Base-by-base conservation (phyloP, 306 rosid species). In the Dicorynia guianensis region DNA sequence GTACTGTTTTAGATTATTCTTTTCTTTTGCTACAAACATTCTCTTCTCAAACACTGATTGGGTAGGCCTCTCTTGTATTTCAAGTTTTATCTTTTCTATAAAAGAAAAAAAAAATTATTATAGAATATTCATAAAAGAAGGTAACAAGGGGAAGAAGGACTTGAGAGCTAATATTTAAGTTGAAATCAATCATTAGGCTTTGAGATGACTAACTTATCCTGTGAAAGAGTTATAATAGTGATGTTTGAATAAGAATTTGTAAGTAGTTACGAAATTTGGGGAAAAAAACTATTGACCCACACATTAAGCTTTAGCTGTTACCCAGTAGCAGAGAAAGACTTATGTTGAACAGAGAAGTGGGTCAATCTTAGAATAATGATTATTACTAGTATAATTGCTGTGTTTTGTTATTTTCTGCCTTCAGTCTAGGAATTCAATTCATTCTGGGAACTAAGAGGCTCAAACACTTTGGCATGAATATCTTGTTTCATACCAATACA, bases 21-120 rank as follows among this genome's bases (percentile, higher is more conserved):
- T 83, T 83, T 67, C 87, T 83, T 79, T 76, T 17, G 74, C 60
- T 54, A 25, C 65, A 67, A 38, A 60, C 43, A 72, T 80, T 72
- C 76, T 71, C 33, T 58, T 75, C 46, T 69, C 10, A 19, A 70
- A 8, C 60, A 43, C 47, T 18, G 33, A 58, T 49, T 25, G 30
- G 61, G 53, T 71, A 39, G 14, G 1, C 54, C 15, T 36, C 46
- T 2, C 34, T 76, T 71, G 15, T n/a, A 56, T 57, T 39, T 42
- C 30, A 4, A 38, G 2, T n/a, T 40, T 61, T 10, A 25, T 43
- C 40, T 72, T 72, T 19, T 53, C 12, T 14, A 5, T 8, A 36
- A 61, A 61, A 18, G 8, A 35, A 4, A 36, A 38, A 14, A 54
- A 43, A 7, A 3, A 34, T 4, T 6, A 6, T 70, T 36, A 25